These are phyloP conservation scores for Golubevia sp. DNA, from an alignment of 1,284 basidiomycete species.

Conservation along the genomic window DNA sequence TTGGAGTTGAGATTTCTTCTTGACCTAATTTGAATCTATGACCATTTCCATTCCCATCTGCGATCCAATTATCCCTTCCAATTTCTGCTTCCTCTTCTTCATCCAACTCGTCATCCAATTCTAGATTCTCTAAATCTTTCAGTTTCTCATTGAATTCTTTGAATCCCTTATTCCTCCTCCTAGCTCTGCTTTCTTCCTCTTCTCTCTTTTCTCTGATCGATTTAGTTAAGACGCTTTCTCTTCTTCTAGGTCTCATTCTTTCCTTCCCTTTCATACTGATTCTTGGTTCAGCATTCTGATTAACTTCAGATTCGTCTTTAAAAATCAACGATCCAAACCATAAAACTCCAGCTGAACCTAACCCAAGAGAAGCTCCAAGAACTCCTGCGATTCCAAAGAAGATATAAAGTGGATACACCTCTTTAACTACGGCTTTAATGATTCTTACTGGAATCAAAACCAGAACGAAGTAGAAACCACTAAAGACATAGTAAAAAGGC, in stretches of 20 bases:
- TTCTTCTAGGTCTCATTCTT: no score
- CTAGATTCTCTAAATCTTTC: background rate
- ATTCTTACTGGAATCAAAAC: constrained; percentile 5
- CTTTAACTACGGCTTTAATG: background rate
- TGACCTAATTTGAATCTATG: background rate
- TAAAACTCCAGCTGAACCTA: constrained; percentile 12
- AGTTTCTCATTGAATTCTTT: background rate
- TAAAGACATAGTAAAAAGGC: constrained; percentile 19
- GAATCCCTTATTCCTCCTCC: background rate
- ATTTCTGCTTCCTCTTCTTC: background rate
- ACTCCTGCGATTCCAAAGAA: constrained; percentile 24
- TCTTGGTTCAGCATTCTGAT: no score
- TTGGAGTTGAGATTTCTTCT: no score
- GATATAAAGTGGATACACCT: constrained; percentile 34
- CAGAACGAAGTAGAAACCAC: constrained; percentile 20
- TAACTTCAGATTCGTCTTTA: background rate
- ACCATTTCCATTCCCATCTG: background rate
- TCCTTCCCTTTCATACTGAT: no score
- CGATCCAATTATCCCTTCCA: background rate
- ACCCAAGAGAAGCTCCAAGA: constrained; percentile 18
- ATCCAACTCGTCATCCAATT: background rate
- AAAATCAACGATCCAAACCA: constrained; percentile 21
- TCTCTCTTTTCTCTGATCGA: background rate
- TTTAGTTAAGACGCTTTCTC: no score
- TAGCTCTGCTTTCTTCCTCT: background rate